These are phyloP conservation scores for Candida golubevii DNA, from an alignment of 805 yeast species.

Conservation along the genomic window DNA sequence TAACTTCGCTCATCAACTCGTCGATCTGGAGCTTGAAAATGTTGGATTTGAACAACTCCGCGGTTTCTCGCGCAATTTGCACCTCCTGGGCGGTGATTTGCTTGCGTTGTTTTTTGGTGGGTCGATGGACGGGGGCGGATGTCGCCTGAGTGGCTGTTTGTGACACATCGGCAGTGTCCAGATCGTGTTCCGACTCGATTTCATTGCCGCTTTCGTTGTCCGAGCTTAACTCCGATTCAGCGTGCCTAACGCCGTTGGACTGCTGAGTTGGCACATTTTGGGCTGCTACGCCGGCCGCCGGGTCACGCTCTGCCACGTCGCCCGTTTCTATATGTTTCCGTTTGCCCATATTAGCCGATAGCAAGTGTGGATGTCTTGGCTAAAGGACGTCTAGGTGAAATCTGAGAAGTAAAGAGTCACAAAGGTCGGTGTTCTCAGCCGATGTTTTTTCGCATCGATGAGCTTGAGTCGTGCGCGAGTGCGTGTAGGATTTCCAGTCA, in stretches of 20 bases:
- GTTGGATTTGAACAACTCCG: conserved; percentile 90
- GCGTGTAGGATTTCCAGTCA: no score
- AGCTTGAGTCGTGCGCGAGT: no score
- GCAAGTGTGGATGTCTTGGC: no score
- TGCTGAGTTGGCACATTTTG: no score
- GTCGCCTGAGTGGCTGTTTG: conserved; percentile 5
- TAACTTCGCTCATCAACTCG: conserved; percentile 78
- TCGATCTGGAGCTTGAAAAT: conserved; percentile 94
- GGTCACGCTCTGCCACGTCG: not conserved
- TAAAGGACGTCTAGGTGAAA: no score
- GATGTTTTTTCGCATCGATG: no score
- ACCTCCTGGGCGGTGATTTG: conserved; percentile 72
- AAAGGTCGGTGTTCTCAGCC: no score
- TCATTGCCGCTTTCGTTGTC: conserved; percentile 7
- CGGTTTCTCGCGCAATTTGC: conserved; percentile 88
- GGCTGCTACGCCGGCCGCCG: not conserved
- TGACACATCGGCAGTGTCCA: conserved; percentile 8
- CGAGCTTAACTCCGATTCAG: conserved; percentile 1
- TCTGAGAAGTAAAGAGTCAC: no score
- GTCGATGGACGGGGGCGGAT: conserved; percentile 13
- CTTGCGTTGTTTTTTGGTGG: conserved; percentile 33
- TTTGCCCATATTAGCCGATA: no score
- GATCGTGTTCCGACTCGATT: conserved; percentile 2
- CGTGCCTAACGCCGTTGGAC: no score
- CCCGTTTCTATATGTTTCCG: no score